A percentile compares a stretch with the other conserved stretches of the same genome.
These are phyloP conservation scores for Claviceps sp. DNA, from an alignment of 2,329 filamentous ascomycete species.

Conservation along the genomic window DNA sequence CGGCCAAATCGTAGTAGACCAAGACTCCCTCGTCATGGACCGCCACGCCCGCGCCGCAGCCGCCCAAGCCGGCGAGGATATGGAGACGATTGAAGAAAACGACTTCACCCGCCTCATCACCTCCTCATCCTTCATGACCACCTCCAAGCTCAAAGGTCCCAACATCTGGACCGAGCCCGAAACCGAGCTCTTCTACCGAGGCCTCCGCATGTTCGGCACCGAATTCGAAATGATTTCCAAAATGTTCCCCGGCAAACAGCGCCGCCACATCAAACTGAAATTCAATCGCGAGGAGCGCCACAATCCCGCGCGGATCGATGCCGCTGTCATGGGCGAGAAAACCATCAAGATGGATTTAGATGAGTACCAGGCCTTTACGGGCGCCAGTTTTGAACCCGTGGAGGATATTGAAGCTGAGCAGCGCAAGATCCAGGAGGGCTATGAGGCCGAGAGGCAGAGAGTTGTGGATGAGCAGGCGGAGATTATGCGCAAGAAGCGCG, in stretches of 20 bases:
- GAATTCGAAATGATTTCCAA: slow-evolving; percentile 70
- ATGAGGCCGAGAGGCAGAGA: slow-evolving; percentile 29
- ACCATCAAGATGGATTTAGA: slow-evolving; percentile 44
- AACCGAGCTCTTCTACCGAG: slow-evolving; percentile 65
- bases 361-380: slow-evolving; percentile 43
- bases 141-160: slow-evolving; percentile 47
- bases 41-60: slow-evolving; percentile 49
- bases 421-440: slow-evolving; percentile 30
- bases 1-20: slow-evolving; percentile 59
- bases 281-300: slow-evolving; percentile 67
- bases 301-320: slow-evolving; percentile 49
- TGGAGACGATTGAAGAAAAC: slow-evolving; percentile 60
- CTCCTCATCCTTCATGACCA: slow-evolving; percentile 49
- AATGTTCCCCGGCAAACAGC: slow-evolving; percentile 59
- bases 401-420: slow-evolving; percentile 44
- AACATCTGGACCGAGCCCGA: slow-evolving; percentile 59
- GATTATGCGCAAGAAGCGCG: slow-evolving; percentile 32
- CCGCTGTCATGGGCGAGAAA: slow-evolving; percentile 48
- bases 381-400: slow-evolving; percentile 39
- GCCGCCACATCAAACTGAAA: slow-evolving; percentile 67
- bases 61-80: slow-evolving; percentile 32
- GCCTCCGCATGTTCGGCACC: slow-evolving; percentile 63
- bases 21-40: slow-evolving; percentile 54
- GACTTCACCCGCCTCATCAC: slow-evolving; percentile 64
- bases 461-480: slow-evolving; percentile 34